Conservation (phyloP, 2,329 filamentous ascomycete genomes). For the Aspergillus niger region DNA sequence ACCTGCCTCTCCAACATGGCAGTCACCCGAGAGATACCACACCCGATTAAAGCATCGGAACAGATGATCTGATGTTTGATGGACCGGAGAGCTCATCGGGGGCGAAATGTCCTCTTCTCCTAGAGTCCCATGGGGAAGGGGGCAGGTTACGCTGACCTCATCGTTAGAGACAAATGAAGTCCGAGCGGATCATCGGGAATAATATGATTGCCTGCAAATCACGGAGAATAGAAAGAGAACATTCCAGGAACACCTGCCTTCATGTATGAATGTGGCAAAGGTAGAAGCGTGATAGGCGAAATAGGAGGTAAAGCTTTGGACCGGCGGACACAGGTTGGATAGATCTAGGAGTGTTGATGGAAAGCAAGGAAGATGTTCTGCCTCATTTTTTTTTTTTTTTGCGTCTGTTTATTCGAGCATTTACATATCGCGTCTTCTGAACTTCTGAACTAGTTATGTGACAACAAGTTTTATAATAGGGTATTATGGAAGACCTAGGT, state of each 20-base stretch:
- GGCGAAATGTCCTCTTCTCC: background rate
- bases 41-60: background rate
- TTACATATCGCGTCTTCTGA: conserved; percentile 6
- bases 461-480: conserved; percentile 8
- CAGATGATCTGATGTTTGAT: no score
- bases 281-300: background rate
- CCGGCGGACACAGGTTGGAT: background rate
- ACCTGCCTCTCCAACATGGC: background rate
- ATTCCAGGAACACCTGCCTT: background rate
- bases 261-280: background rate
- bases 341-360: background rate
- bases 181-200: no score
- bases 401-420: conserved; percentile 1
- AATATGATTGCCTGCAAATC: background rate
- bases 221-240: background rate
- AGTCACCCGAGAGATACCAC: background rate
- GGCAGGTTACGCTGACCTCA: background rate
- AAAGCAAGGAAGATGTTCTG: background rate
- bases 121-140: background rate
- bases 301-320: background rate
- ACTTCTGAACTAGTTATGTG: conserved; percentile 9
- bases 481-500: conserved; percentile 1
- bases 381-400: conserved; percentile 3
- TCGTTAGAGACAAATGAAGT: no score
- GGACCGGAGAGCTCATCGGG: background rate